Percentiles rank a stretch among this genome's conserved stretches.
phyloP scores from a whole-genome alignment of 345 rosid species.

The Arabidopsis suecica region DNA sequence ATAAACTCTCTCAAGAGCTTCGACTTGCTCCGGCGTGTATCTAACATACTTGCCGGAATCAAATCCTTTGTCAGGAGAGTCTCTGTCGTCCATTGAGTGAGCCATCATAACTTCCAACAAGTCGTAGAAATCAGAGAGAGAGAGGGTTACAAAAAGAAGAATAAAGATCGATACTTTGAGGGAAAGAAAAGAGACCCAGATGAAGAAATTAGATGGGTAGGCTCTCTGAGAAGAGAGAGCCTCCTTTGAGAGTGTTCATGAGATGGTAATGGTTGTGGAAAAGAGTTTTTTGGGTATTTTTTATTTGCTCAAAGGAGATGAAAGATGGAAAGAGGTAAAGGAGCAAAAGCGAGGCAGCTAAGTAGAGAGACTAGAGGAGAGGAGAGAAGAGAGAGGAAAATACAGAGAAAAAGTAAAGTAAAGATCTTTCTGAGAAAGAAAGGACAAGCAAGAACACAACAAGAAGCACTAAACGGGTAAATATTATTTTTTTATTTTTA shows the following conservation, averaged over 20 bases:
- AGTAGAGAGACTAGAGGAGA: constrained; percentile 27
- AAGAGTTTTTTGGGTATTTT: constrained; percentile 35
- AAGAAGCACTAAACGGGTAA: constrained; percentile 34
- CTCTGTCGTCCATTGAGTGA: constrained; percentile 50
- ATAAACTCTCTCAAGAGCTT: constrained; percentile 51
- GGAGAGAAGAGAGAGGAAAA: constrained; percentile 3
- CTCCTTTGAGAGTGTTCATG: constrained; percentile 44
- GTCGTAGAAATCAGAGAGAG: background rate
- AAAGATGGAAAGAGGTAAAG: constrained; percentile 5
- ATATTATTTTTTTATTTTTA: background rate
- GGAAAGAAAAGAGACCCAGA: background rate
- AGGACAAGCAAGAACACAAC: constrained; percentile 40
- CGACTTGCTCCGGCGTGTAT: constrained; percentile 50
- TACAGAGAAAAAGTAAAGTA: constrained; percentile 38
- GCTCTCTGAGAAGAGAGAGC: constrained; percentile 52
- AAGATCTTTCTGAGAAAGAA: constrained; percentile 36
- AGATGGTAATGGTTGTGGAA: constrained; percentile 31
- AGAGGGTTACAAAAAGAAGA: background rate
- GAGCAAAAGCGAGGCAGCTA: constrained; percentile 20
- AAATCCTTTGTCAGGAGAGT: constrained; percentile 45
- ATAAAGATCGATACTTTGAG: constrained; percentile 29
- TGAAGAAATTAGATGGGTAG: constrained; percentile 40
- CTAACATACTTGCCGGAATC: constrained; percentile 50
- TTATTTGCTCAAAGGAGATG: constrained; percentile 24
- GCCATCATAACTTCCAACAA: constrained; percentile 38